Percentiles rank a stretch among this genome's conserved stretches.
Conservation (phyloP, 2,329 filamentous ascomycete species). For the Talaromyces sp. region DNA sequence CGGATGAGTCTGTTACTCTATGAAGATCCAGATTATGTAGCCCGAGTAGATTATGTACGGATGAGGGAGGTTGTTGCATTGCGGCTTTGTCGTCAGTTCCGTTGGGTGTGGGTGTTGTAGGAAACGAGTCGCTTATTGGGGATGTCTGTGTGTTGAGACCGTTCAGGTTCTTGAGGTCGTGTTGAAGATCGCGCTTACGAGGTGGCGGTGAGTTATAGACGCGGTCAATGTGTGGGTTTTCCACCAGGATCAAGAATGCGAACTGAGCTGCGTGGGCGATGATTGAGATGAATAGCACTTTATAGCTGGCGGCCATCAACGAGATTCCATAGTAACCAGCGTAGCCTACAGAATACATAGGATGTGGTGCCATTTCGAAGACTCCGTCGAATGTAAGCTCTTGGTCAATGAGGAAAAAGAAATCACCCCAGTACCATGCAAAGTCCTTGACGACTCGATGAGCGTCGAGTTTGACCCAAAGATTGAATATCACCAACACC, state of each 20-base stretch:
- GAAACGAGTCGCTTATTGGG: conserved; percentile 17
- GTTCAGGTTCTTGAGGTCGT: conserved; percentile 3
- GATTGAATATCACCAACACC: conserved; percentile 81
- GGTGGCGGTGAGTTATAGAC: conserved; percentile 90
- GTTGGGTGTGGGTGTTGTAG: background rate
- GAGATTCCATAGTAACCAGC: conserved; percentile 98
- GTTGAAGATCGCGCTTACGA: conserved; percentile 49
- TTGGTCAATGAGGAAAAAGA: conserved; percentile 98
- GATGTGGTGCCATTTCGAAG: conserved; percentile 97
- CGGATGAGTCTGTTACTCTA: conserved; percentile 78
- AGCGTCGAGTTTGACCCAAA: conserved; percentile 98
- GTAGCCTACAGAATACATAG: conserved; percentile 98
- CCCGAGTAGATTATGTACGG: conserved; percentile 81
- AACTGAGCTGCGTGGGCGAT: conserved; percentile 92
- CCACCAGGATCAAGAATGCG: conserved; percentile 83
- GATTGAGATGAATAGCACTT: conserved; percentile 95
- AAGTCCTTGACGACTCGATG: conserved; percentile 98
- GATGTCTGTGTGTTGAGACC: conserved; percentile 5
- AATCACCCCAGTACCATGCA: conserved; percentile 99
- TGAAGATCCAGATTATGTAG: conserved; percentile 81
- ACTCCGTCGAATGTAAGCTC: conserved; percentile 97
- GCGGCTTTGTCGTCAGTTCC: conserved; percentile 31
- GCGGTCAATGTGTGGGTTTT: conserved; percentile 97
- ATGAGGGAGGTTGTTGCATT: conserved; percentile 58
- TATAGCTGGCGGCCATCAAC: conserved; percentile 96